Evolutionary conservation across 2,329 filamentous ascomycete genomes (phyloP), one percentile per base, ranked within the genome.

Genomic region (Helminthosporium solani): DNA sequence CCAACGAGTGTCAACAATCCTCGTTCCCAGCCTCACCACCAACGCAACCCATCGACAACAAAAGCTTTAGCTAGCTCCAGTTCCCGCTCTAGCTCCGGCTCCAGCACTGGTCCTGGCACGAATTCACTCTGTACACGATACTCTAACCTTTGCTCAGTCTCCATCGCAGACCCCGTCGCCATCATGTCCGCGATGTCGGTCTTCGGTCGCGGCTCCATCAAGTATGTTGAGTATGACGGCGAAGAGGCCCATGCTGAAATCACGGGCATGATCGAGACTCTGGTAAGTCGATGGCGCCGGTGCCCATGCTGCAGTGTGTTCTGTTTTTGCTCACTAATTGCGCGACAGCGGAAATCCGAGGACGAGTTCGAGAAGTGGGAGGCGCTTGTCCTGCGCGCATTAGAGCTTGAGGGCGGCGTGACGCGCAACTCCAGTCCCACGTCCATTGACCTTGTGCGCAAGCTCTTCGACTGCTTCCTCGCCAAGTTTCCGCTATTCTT

Each of bases 331-430:
- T n/a, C 38, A 38, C 60, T 66, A 42, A 66, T 42, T 23, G 25
- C 3, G 19, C 3, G 53, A 30, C 58, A 85, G 82, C 58, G 75
- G 42, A 78, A 80, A 47, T 88, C 96, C 57, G 81, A 89, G 11
- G 94, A 99, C 70, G 91, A 89, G 66, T 97, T 96, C 64, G 92
- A 96, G 61, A 81, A 82, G 50, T 99, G 94, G 94, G 92, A 97
- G 73, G 92, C 90, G 70, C 82, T 97, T 46, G 85, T 96, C 57
- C 85, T 85, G 60, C 84, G 86, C 40, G 88, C 86, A 56, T 90
- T 96, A 70, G 78, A 79, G 40, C 85, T 96, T 53, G 94, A 99
- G 66, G 92, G 91, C 50, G 94, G 92, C 46, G 81, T 99, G 53
- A 96, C 95, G 69, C 87, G 94, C 60, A 99, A 99, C 74, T 97